phyloP scores from a whole-genome alignment of 257 asterid species.

The Pogostemon cablin region DNA sequence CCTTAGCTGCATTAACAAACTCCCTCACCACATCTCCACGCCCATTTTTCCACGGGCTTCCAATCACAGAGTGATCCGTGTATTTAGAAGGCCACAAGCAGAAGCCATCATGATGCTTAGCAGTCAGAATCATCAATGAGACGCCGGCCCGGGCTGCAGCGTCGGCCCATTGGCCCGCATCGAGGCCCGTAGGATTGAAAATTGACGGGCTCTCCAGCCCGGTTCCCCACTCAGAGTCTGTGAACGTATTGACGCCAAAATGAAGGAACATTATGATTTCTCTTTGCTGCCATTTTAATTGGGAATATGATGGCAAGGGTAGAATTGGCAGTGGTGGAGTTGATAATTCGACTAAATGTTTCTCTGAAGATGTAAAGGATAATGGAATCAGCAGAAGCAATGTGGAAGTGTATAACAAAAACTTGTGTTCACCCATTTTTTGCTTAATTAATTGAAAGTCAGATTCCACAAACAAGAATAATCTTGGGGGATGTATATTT shows the following conservation, averaged over 20 bases:
- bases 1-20: conserved; percentile 58
- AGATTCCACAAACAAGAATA: no score
- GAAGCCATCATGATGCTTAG: conserved; percentile 95
- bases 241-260: conserved; percentile 91
- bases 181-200: conserved; percentile 65
- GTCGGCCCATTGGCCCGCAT: conserved; percentile 81
- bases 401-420: conserved; percentile 25
- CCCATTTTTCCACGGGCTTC: conserved; percentile 80
- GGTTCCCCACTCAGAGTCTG: conserved; percentile 88
- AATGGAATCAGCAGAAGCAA: conserved; percentile 26
- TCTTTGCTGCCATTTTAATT: conserved; percentile 90
- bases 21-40: conserved; percentile 74
- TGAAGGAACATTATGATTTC: conserved; percentile 88
- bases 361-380: conserved; percentile 20
- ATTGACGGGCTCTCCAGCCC: conserved; percentile 69
- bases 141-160: conserved; percentile 65
- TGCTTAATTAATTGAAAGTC: no score
- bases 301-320: conserved; percentile 78
- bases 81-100: conserved; percentile 94
- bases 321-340: conserved; percentile 91
- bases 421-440: no score
- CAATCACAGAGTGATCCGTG: conserved; percentile 77
- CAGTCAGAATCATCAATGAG: conserved; percentile 76
- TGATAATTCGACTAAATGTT: conserved; percentile 17
- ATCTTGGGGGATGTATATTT: no score